Evolutionary conservation across 2,329 filamentous ascomycete genomes (phyloP), one percentile per base, ranked within the genome.

Genomic region (Epichloe sylvatica): DNA sequence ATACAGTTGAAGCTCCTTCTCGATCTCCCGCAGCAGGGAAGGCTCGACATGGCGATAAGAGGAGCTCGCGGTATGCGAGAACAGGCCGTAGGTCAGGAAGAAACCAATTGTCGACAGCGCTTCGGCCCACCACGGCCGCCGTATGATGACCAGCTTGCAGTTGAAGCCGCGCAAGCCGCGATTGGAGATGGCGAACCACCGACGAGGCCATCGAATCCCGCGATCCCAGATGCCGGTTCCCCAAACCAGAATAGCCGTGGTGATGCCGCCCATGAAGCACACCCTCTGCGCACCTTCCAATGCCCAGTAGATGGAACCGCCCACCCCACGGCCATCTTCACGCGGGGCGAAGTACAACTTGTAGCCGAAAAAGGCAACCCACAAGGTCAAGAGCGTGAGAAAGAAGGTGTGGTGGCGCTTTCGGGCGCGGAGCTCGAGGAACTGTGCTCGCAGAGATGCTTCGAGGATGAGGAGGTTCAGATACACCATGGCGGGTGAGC

Each of bases 401-500:
- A 97, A 94, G 68, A 97, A 94, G 2, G 88, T 90, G 66, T 98
- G 91, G 60, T 96, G 87, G 15, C 92, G 83, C 45, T 89, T 79
- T 40, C 92, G 83, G 44, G 89, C 86, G 52, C 91, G 86, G 42
- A 97, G 77, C 54, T 89, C 86, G 50, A 98, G 81, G 67, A 94
- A 97, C 61, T 98, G 92, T 23, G 88, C 83, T 56, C 92, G 87
- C 36, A 98, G 74, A 5, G 89, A 95, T 45, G 88, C 89, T 67
- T 98, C 92, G 66, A 98, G 86, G 60, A 98, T 94, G 52, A 98
- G 78, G 23, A 98, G 83, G 68, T 98, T 98, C 60, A 98, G 81
- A 70, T 98, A 98, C 62, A 98, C 96, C 73, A 95, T 92, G 49
- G 88, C 87, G 43, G 90, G 90, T 15, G 87, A 88, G 62, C 86